Conservation (phyloP, 2,329 filamentous ascomycete genomes). For the Colletotrichum aenigma region DNA sequence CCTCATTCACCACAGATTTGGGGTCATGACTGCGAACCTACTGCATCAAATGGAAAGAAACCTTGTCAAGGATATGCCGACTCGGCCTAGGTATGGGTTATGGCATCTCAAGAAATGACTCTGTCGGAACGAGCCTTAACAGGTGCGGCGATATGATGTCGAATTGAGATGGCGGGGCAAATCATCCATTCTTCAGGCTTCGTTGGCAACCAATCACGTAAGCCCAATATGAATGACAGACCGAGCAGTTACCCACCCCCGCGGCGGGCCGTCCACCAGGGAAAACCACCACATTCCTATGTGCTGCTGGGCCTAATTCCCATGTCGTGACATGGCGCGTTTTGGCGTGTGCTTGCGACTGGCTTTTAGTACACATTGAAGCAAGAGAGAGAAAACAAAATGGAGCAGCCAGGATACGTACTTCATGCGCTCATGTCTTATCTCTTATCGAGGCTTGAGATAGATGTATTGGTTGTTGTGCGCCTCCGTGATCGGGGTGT, state of each 20-base stretch:
- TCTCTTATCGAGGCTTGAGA: conserved; percentile 6
- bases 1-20: neutral
- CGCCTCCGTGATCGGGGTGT: neutral
- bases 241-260: neutral
- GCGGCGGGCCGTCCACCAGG: neutral
- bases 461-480: neutral
- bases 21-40: neutral
- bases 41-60: neutral
- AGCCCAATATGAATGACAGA: neutral
- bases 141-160: neutral
- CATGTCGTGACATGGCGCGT: neutral
- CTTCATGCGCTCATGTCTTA: neutral
- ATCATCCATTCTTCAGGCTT: neutral
- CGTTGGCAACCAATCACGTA: neutral
- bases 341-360: neutral
- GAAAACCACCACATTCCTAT: neutral
- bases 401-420: neutral
- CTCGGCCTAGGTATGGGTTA: neutral
- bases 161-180: neutral
- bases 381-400: neutral
- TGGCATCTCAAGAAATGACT: neutral
- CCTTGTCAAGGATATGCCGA: neutral
- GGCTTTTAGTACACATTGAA: neutral
- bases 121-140: neutral
- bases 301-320: neutral